Percentiles rank a stretch among this genome's conserved stretches.
Evolutionary conservation across 768 basidiomycete species (phyloP).

Genomic region (Phallus indusiatus): DNA sequence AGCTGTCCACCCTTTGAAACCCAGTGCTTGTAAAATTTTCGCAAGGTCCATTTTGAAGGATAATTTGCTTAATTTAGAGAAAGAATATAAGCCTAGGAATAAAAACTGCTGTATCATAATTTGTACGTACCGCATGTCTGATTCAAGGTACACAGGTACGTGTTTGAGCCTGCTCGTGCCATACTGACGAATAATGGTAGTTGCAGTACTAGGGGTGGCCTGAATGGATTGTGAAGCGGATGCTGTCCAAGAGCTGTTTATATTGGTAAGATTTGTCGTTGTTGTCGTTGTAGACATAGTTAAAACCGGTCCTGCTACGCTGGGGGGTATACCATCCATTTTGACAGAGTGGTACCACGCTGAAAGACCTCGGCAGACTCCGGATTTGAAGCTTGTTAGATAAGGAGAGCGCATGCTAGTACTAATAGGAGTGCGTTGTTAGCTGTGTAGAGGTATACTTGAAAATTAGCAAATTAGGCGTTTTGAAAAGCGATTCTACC

Average conservation of each 20-base stretch:
- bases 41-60: neutral
- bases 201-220: neutral
- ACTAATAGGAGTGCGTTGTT: too few species aligned
- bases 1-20: conserved; percentile 14
- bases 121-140: neutral
- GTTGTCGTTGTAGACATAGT: too few species aligned
- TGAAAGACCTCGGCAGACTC: too few species aligned
- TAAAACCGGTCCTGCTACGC: too few species aligned
- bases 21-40: neutral
- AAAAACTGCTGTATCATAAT: neutral
- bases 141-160: neutral
- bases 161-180: neutral
- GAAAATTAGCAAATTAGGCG: too few species aligned
- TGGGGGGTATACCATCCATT: too few species aligned
- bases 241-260: neutral
- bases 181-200: neutral
- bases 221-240: neutral
- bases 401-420: too few species aligned
- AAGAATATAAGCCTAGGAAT: neutral
- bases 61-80: neutral
- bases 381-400: too few species aligned
- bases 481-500: too few species aligned
- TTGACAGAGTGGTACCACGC: too few species aligned
- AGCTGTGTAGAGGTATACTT: too few species aligned
- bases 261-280: too few species aligned